phyloP scores from a whole-genome alignment of 2,329 filamentous ascomycete species.

The Tolypocladium album region DNA sequence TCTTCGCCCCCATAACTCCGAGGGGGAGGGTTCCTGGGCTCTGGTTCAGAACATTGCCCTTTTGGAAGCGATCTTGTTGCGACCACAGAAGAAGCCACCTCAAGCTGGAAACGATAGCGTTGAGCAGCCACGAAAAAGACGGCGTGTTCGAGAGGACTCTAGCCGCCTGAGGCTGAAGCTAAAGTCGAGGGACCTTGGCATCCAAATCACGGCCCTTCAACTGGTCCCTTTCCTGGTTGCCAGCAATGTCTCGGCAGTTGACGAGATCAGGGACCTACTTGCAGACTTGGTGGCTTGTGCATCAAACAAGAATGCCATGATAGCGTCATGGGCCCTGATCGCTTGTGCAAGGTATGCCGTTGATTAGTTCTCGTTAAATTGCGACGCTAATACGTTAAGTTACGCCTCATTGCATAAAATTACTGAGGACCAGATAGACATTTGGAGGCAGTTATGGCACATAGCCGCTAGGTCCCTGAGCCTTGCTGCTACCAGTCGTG shows the following conservation, averaged over 20 bases:
- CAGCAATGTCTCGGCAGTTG: constrained; percentile 29
- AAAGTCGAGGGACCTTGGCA: constrained; percentile 29
- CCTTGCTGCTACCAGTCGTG: constrained; percentile 59
- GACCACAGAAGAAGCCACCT: constrained; percentile 10
- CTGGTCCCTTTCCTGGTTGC: constrained; percentile 46
- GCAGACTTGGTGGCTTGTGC: constrained; percentile 47
- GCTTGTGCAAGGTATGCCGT: constrained; percentile 61
- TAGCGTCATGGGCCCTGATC: constrained; percentile 75
- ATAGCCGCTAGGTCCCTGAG: constrained; percentile 60
- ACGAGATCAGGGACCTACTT: constrained; percentile 46
- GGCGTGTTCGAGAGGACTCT: constrained; percentile 29
- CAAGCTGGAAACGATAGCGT: constrained; percentile 16
- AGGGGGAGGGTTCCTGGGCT: constrained; percentile 50
- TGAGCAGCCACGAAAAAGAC: constrained; percentile 42
- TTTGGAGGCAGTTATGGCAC: constrained; percentile 71
- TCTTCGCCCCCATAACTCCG: constrained; percentile 39
- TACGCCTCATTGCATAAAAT: constrained; percentile 14
- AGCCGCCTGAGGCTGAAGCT: constrained; percentile 40
- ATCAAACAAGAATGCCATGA: constrained; percentile 55
- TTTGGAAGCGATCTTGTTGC: constrained; percentile 38
- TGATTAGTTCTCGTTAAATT: background rate
- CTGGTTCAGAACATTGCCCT: constrained; percentile 47
- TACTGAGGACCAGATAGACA: constrained; percentile 24
- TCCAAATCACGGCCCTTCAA: constrained; percentile 43
- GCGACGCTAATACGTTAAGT: constrained; percentile 15